Percentiles rank a stretch among this genome's conserved stretches.
These are phyloP conservation scores for Rhizophora mangle DNA, from an alignment of 345 rosid genomes.

Conservation along the genomic window DNA sequence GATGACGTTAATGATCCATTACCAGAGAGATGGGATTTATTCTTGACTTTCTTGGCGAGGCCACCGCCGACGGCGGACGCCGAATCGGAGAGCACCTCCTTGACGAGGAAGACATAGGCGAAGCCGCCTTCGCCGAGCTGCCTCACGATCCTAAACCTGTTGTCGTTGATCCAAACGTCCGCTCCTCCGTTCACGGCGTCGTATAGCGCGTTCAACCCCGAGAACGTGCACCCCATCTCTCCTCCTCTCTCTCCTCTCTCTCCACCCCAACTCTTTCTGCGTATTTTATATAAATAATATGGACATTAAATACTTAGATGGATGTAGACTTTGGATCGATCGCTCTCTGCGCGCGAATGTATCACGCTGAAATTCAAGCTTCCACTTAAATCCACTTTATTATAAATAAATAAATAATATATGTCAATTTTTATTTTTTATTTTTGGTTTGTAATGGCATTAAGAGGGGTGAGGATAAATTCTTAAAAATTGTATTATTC, in stretches of 20 bases:
- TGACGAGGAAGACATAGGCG: conserved; percentile 79
- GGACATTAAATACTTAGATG: too few species aligned
- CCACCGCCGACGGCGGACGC: conserved; percentile 37
- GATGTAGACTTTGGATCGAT: neutral
- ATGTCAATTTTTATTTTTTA: too few species aligned
- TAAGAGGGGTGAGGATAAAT: too few species aligned
- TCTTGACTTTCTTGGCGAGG: conserved; percentile 86
- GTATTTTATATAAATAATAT: too few species aligned
- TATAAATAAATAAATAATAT: too few species aligned
- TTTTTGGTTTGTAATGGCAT: too few species aligned
- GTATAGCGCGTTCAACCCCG: conserved; percentile 90
- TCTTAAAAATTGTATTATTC: too few species aligned
- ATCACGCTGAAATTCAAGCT: too few species aligned
- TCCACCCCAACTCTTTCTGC: neutral
- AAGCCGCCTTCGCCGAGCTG: conserved; percentile 99
- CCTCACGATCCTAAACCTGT: conserved; percentile 77
- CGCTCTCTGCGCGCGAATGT: too few species aligned
- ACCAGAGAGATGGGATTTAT: conserved; percentile 89
- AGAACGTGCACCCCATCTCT: conserved; percentile 84
- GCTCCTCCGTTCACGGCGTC: conserved; percentile 88
- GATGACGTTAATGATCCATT: neutral
- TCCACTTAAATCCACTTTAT: too few species aligned
- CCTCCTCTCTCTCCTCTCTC: neutral
- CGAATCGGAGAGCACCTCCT: conserved; percentile 61
- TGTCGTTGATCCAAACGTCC: conserved; percentile 98